phyloP scores from a whole-genome alignment of 2,329 filamentous ascomycete genomes.

The Pseudogymnoascus sp. region DNA sequence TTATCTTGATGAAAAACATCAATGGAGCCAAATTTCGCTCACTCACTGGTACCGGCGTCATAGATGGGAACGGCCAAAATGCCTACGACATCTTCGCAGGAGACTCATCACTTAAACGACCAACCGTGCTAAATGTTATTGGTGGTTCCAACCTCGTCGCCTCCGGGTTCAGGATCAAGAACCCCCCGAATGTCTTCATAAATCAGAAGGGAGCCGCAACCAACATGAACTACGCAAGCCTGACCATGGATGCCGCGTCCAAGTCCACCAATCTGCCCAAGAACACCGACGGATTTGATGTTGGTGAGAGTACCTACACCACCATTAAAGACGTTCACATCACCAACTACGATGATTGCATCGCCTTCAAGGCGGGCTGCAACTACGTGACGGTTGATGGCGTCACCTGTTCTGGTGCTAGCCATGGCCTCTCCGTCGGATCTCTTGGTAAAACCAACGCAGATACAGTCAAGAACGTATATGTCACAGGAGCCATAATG shows the following conservation, averaged over 20 bases:
- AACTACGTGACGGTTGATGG: constrained; percentile 35
- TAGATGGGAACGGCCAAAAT: constrained; percentile 42
- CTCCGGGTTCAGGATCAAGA: constrained; percentile 35
- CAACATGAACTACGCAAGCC: constrained; percentile 31
- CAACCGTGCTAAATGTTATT: constrained; percentile 36
- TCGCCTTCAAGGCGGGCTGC: constrained; percentile 29
- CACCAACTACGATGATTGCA: constrained; percentile 38
- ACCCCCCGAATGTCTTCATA: constrained; percentile 40
- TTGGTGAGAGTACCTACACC: constrained; percentile 33
- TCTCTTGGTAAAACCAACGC: constrained; percentile 34
- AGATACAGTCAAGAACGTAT: constrained; percentile 38
- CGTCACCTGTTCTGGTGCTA: constrained; percentile 37
- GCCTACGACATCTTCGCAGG: constrained; percentile 35
- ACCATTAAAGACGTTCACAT: constrained; percentile 32
- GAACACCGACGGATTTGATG: constrained; percentile 35
- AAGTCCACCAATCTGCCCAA: constrained; percentile 32
- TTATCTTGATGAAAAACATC: constrained; percentile 34
- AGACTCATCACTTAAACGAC: constrained; percentile 33
- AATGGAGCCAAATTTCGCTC: constrained; percentile 35
- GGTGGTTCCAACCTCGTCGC: constrained; percentile 23
- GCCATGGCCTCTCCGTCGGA: constrained; percentile 42
- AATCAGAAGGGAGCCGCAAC: constrained; percentile 31
- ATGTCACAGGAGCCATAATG: constrained; percentile 36
- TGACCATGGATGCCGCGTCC: constrained; percentile 34
- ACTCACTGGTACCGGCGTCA: constrained; percentile 33